A percentile compares a stretch with the other conserved stretches of the same genome.
Evolutionary conservation across 129 eudicot species (phyloP).

Genomic region (Arctium minus): DNA sequence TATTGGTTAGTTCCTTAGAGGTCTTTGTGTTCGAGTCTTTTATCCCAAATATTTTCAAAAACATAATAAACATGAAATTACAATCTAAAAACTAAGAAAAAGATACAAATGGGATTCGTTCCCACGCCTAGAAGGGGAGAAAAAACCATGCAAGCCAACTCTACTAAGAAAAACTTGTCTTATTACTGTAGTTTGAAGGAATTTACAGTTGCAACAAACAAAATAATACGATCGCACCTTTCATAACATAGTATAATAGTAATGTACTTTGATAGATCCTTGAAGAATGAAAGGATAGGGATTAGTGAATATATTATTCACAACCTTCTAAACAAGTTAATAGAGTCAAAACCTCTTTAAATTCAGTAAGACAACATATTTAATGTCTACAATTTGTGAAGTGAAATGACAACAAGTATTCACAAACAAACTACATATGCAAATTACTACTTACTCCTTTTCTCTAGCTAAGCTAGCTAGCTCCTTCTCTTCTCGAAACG

Average conservation of each 20-base stretch:
- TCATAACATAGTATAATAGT: neutral
- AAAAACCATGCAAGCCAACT: too few relatives aligned
- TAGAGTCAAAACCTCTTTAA: neutral
- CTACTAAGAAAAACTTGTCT: too few relatives aligned
- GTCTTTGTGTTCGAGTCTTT: too few relatives aligned
- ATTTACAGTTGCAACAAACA: too few relatives aligned
- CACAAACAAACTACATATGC: slow-evolving; percentile 20
- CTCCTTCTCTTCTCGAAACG: slow-evolving; percentile 44
- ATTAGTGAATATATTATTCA: neutral
- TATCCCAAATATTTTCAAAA: too few relatives aligned
- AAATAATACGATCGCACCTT: neutral
- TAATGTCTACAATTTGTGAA: neutral
- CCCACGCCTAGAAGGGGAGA: too few relatives aligned
- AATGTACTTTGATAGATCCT: neutral
- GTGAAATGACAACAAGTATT: slow-evolving; percentile 27
- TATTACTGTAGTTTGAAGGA: too few relatives aligned
- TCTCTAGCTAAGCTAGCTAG: slow-evolving; percentile 17
- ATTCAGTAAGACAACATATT: neutral
- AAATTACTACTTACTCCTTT: slow-evolving; percentile 2
- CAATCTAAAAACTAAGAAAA: neutral
- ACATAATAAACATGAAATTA: too few relatives aligned
- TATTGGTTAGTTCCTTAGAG: too few relatives aligned
- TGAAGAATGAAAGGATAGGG: neutral
- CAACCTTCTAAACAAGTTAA: neutral
- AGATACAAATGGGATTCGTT: too few relatives aligned